Conservation (phyloP, 768 basidiomycete genomes). For the Daedaleopsis sinensis region DNA sequence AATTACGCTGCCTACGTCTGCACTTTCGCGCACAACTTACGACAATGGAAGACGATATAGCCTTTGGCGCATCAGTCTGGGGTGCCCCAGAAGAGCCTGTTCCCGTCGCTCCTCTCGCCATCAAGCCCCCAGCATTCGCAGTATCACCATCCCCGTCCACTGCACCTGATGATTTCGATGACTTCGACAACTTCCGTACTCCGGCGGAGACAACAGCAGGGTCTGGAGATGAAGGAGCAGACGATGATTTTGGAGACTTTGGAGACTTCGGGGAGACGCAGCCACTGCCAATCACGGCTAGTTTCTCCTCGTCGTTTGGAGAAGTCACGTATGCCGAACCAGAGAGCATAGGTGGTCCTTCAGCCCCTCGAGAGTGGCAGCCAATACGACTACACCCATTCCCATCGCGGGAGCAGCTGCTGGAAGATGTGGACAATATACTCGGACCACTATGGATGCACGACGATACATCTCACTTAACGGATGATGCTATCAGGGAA, state of each 20-base stretch:
- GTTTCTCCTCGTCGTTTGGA: slow-evolving; percentile 12
- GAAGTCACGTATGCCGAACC: slow-evolving; percentile 30
- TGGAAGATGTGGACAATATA: slow-evolving; percentile 64
- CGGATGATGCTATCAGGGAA: slow-evolving; percentile 76
- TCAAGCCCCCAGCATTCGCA: slow-evolving; percentile 25
- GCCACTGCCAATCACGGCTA: slow-evolving; percentile 15
- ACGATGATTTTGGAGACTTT: slow-evolving; percentile 88
- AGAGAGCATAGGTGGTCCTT: slow-evolving; percentile 24
- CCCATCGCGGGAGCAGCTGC: slow-evolving; percentile 58
- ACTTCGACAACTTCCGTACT: slow-evolving; percentile 63
- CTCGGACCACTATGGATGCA: slow-evolving; percentile 67
- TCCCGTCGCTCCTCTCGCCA: slow-evolving; percentile 30
- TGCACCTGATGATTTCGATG: slow-evolving; percentile 40
- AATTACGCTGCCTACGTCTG: not conserved
- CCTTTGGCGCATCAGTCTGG: slow-evolving; percentile 78
- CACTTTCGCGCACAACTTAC: not conserved
- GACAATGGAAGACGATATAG: slow-evolving; percentile 71
- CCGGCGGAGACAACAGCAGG: slow-evolving; percentile 44
- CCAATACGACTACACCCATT: slow-evolving; percentile 67
- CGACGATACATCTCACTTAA: slow-evolving; percentile 54
- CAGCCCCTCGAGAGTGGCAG: slow-evolving; percentile 51
- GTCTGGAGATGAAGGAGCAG: slow-evolving; percentile 50
- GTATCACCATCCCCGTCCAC: slow-evolving; percentile 28
- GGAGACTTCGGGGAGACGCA: slow-evolving; percentile 79
- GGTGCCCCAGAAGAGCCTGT: slow-evolving; percentile 45